Base-by-base conservation (phyloP, 768 basidiomycete genomes). In the Jaapia argillacea region DNA sequence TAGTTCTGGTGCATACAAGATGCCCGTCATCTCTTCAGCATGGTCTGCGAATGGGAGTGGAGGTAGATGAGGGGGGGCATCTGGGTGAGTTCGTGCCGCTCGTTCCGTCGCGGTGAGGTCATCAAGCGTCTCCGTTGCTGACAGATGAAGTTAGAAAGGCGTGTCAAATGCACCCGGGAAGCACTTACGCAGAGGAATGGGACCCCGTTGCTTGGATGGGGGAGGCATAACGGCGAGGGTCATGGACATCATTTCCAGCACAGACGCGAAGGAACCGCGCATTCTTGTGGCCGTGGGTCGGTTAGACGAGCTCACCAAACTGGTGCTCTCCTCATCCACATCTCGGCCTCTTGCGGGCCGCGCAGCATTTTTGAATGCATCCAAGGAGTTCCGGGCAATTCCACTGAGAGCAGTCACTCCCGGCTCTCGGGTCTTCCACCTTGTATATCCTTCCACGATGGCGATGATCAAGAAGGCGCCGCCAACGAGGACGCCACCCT, bases 161-260 rank as follows among this genome's bases (percentile, higher is more conserved):
- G 25, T 7, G 26, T 24, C 36, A 25, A n/a, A 35, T n/a, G 27
- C 28, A 13, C 18, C 33, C 31, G 26, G 54, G 43, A 50, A 49
- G 24, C 10, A 72, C 81, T 56, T 60, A 85, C 84, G 66, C 42
- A 87, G 66, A 25, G 86, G 81, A 25, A 85, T 66, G 42, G 80
- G 69, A 4, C 81, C 80, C 42, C 72, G 68, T 40, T 65, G 58
- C 33, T 69, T 69, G 18, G 72, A 69, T 6, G 70, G 63, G 3
- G 78, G 72, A 3, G 85, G 85, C 67, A 74, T 74, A 5, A 86
- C 82, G 4, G 85, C 83, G 33, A 87, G 66, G 14, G 84, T 86
- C 44, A 77, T 51, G 47, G 81, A 79, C 81, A 89, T 86, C 82
- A 89, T 85, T 55, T 88, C 85, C 46, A 89, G 65, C 40, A 89